Base-by-base conservation (phyloP, 352 stramenopile species). In the Phytophthora sp. region DNA sequence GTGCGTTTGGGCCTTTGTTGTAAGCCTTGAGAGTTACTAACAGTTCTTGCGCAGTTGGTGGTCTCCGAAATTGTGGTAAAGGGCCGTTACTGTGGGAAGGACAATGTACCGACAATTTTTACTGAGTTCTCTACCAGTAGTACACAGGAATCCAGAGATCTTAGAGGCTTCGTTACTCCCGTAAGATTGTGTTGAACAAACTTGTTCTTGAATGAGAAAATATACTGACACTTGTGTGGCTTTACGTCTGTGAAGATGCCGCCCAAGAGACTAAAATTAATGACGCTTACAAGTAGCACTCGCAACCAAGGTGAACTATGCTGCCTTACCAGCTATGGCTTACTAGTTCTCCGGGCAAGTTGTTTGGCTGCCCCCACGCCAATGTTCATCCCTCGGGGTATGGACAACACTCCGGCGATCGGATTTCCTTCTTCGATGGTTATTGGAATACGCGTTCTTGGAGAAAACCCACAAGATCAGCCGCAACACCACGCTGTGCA, bases 31-130 rank as follows among this genome's bases (percentile, higher is more conserved):
- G n/a, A n/a, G n/a, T n/a, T n/a, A n/a, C n/a, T n/a, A n/a, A n/a
- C n/a, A n/a, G n/a, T n/a, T n/a, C 24, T 0, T 37, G 6, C 37
- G 20, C 17, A 87, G 78, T 41, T 87, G 8, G 44, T 55, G 23
- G 61, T 90, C 9, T 88, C 81, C 1, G 83, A 92, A 46, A 64
- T 92, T 1, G 53, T 64, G 10, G 80, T 69, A n/a, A 92, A 89
- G 55, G 79, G 77, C 0, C 66, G 81, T 15, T 69, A 76, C 8
- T 53, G 77, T 26, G 73, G 68, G 8, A 76, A 77, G 28, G 80
- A 89, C 54, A 92, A 80, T 24, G 59, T 81, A 6, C 71, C 76
- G 7, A 77, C 80, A 0, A 87, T 72, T 31, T 87, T 82, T 51
- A 68, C 75, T 11, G 83, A 92, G 68, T 85, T 88, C 60, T 61